These are phyloP conservation scores for Blepharisma stoltei DNA, from an alignment of 73 alveolate genomes.

Conservation along the genomic window DNA sequence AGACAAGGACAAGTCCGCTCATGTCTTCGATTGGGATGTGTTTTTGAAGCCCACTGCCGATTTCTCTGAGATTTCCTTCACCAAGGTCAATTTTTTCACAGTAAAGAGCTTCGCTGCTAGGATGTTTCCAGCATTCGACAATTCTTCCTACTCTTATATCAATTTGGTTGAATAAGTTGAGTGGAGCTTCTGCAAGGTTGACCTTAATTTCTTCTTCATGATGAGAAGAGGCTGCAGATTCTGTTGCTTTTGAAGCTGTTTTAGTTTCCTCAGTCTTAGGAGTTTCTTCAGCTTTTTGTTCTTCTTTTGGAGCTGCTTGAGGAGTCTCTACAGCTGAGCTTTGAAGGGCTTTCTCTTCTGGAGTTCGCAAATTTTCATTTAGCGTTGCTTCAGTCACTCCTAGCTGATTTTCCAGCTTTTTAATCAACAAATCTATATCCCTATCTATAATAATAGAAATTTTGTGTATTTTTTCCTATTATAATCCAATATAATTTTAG, in stretches of 20 bases:
- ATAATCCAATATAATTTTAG: too few species aligned
- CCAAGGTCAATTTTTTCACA: constrained; percentile 94
- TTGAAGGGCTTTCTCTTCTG: constrained; percentile 19
- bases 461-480: too few species aligned
- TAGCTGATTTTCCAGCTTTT: constrained; percentile 2
- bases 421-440: not conserved
- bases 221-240: not conserved
- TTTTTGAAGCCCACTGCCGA: constrained; percentile 90
- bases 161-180: constrained; percentile 31
- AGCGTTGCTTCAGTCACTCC: constrained; percentile 13
- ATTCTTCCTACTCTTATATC: constrained; percentile 81
- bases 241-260: not conserved
- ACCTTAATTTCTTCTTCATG: constrained; percentile 34
- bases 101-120: constrained; percentile 79
- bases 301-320: constrained; percentile 1
- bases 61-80: constrained; percentile 86
- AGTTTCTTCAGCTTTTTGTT: constrained; percentile 16
- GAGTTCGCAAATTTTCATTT: not conserved
- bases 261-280: constrained; percentile 16
- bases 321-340: not conserved
- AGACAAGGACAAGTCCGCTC: constrained; percentile 83
- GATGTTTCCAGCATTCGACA: constrained; percentile 65
- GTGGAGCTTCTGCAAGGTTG: constrained; percentile 36
- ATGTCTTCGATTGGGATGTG: constrained; percentile 84
- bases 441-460: too few species aligned